phyloP scores from a whole-genome alignment of 192 early-diverging fungal genomes.

The Coemansia sp. region DNA sequence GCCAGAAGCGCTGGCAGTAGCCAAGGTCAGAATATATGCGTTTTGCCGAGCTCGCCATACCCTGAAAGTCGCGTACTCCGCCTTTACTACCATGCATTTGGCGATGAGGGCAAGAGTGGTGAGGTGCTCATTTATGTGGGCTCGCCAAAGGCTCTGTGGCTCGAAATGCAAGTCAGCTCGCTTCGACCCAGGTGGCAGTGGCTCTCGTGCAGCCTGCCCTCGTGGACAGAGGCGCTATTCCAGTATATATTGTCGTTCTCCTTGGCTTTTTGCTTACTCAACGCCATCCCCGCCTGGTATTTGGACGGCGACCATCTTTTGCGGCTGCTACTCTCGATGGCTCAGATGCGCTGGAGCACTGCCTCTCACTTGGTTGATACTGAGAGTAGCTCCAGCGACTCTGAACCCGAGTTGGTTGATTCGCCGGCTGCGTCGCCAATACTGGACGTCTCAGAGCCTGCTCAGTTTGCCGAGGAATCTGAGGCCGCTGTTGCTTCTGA shows the following conservation, averaged over 20 bases:
- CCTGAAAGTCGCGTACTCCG: constrained; percentile 30
- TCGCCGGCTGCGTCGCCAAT: background rate
- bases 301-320: constrained; percentile 39
- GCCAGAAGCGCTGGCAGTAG: background rate
- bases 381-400: background rate
- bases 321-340: constrained; percentile 9
- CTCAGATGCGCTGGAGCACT: constrained; percentile 3
- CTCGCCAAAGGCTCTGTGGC: constrained; percentile 26
- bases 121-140: constrained; percentile 29
- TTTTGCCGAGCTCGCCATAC: constrained; percentile 33
- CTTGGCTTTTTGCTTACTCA: constrained; percentile 38
- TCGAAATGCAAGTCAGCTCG: constrained; percentile 39
- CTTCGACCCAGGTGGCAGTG: constrained; percentile 17
- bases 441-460: background rate
- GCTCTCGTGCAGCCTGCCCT: constrained; percentile 16
- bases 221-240: constrained; percentile 26
- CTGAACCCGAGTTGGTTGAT: background rate
- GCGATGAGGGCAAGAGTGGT: background rate
- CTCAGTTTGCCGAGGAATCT: background rate
- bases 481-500: background rate
- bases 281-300: constrained; percentile 36
- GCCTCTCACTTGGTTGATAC: background rate
- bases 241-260: constrained; percentile 45
- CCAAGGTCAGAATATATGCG: constrained; percentile 7
- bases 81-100: constrained; percentile 11